These are phyloP conservation scores for Pseudogymnoascus sp. DNA, from an alignment of 2,329 filamentous ascomycete species.

Conservation along the genomic window DNA sequence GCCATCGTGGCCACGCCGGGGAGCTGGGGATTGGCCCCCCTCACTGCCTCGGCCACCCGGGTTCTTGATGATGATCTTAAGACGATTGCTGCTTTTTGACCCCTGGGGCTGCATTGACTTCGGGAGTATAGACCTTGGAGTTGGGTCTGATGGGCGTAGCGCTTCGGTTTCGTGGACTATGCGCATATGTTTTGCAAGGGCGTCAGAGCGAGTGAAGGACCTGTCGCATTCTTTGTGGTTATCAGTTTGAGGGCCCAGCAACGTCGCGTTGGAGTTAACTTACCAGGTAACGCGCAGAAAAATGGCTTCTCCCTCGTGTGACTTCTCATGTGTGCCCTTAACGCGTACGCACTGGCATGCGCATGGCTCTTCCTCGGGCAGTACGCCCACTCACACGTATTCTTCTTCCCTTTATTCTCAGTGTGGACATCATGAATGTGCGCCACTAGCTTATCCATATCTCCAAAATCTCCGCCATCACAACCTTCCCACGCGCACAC, in stretches of 20 bases:
- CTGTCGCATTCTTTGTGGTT: constrained; percentile 75
- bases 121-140: constrained; percentile 50
- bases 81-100: constrained; percentile 39
- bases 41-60: constrained; percentile 50
- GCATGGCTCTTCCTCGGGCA: constrained; percentile 81
- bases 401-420: constrained; percentile 86
- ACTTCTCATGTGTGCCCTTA: constrained; percentile 95
- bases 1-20: constrained; percentile 30
- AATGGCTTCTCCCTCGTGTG: constrained; percentile 98
- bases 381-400: constrained; percentile 95
- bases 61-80: constrained; percentile 59
- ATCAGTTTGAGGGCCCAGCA: neutral
- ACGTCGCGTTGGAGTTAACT: constrained; percentile 21
- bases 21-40: constrained; percentile 34
- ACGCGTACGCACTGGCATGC: constrained; percentile 89
- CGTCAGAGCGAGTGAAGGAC: constrained; percentile 91
- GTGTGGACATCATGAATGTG: constrained; percentile 93
- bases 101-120: constrained; percentile 39
- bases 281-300: constrained; percentile 90
- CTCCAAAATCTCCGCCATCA: constrained; percentile 59
- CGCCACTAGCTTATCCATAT: constrained; percentile 75
- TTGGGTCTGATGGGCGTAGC: constrained; percentile 68
- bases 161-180: constrained; percentile 97
- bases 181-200: constrained; percentile 95
- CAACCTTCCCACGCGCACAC: constrained; percentile 74